These are phyloP conservation scores for Malassezia cuniculi DNA, from an alignment of 1,284 basidiomycete genomes.

Conservation along the genomic window DNA sequence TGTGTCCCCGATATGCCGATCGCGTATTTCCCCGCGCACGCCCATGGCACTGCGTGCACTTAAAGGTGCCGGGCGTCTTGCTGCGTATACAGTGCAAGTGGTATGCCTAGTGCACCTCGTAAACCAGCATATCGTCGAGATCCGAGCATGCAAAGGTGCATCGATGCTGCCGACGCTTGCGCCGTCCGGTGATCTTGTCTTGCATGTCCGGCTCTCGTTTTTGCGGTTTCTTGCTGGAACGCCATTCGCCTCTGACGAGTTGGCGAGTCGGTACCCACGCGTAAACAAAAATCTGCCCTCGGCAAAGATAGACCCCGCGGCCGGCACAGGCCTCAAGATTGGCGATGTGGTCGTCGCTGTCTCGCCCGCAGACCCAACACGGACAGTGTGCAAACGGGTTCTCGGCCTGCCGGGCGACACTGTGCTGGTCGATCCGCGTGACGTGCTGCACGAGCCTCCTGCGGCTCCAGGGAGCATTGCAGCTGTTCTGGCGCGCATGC, in stretches of 20 bases:
- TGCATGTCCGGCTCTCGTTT: conserved; percentile 28
- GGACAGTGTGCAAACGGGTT: conserved; percentile 75
- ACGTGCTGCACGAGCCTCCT: not conserved
- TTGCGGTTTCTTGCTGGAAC: conserved; percentile 2
- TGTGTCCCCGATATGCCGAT: too few relatives aligned
- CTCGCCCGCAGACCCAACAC: conserved; percentile 60
- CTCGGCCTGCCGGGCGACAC: conserved; percentile 80
- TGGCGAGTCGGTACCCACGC: conserved; percentile 2
- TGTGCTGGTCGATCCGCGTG: conserved; percentile 67
- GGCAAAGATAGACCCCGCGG: conserved; percentile 21
- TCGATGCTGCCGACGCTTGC: conserved; percentile 41
- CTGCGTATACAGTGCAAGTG: conserved; percentile 15
- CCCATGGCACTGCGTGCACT: too few relatives aligned
- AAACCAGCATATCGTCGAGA: conserved; percentile 26
- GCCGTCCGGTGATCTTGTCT: conserved; percentile 23
- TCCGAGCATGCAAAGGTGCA: conserved; percentile 25
- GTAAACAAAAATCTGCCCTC: conserved; percentile 1
- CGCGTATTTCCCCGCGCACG: too few relatives aligned
- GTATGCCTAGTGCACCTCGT: conserved; percentile 23
- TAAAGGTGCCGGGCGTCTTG: conserved; percentile 5
- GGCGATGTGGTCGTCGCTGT: conserved; percentile 71
- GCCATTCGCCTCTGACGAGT: conserved; percentile 3
- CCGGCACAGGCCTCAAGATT: conserved; percentile 24
- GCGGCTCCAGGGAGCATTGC: too few relatives aligned
- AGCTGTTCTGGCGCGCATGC: not conserved